Evolutionary conservation across 225 moss, liverwort and hornwort species (phyloP).

Genomic region (Sphagnum tenellum): DNA sequence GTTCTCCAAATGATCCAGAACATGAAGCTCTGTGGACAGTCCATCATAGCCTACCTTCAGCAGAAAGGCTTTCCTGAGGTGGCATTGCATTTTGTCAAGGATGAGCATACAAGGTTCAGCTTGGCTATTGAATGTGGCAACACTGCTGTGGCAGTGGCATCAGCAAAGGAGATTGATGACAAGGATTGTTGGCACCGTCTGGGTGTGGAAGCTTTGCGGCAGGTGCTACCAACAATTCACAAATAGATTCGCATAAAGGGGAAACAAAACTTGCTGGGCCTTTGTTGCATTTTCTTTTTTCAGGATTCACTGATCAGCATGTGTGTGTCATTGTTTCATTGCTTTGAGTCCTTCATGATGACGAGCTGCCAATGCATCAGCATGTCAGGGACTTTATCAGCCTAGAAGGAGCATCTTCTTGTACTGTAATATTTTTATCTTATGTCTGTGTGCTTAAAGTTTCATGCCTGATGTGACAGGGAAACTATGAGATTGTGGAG

Average conservation of each 20-base stretch:
- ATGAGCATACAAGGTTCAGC: constrained; percentile 93
- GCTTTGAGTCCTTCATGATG: neutral
- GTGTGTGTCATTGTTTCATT: neutral
- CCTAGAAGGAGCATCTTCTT: neutral
- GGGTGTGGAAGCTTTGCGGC: constrained; percentile 92
- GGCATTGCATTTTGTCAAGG: constrained; percentile 97
- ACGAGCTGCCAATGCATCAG: neutral
- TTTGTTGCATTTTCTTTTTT: neutral
- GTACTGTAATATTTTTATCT: neutral
- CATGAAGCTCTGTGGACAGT: constrained; percentile 95
- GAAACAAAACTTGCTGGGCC: neutral
- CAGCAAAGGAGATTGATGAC: constrained; percentile 95
- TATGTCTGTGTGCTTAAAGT: no score
- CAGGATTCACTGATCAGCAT: neutral
- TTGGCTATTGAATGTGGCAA: constrained; percentile 95
- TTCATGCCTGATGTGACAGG: constrained; percentile 11
- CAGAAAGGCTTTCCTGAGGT: constrained; percentile 97
- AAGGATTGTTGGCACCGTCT: constrained; percentile 98
- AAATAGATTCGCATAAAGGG: neutral
- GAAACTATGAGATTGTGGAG: constrained; percentile 93
- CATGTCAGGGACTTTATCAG: neutral
- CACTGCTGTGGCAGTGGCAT: constrained; percentile 92
- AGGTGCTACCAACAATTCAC: constrained; percentile 21
- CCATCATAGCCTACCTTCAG: constrained; percentile 94
- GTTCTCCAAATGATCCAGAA: constrained; percentile 92